phyloP scores from a whole-genome alignment of 2,329 filamentous ascomycete species.

The Stenocarpella maydis region DNA sequence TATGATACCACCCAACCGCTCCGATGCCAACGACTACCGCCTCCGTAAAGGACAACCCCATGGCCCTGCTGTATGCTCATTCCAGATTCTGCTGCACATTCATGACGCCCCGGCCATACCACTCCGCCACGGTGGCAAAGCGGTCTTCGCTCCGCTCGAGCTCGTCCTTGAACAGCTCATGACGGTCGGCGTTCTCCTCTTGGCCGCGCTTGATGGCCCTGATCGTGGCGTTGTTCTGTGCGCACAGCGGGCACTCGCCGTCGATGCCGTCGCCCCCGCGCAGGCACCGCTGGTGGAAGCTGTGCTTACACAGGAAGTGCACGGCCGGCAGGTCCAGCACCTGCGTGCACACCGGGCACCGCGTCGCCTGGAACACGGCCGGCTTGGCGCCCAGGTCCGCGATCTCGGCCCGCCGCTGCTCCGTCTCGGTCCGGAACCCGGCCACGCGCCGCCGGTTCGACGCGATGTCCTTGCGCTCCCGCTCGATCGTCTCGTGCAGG shows the following conservation, averaged over 20 bases:
- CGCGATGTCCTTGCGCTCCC: constrained; percentile 86
- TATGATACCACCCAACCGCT: neutral
- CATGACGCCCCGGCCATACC: constrained; percentile 96
- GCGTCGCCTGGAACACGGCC: constrained; percentile 86
- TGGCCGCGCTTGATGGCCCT: constrained; percentile 86
- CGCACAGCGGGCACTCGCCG: constrained; percentile 84
- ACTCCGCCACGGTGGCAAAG: constrained; percentile 92
- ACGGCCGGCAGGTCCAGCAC: constrained; percentile 87
- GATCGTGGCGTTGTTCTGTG: constrained; percentile 85
- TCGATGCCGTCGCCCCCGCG: constrained; percentile 48
- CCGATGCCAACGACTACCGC: neutral
- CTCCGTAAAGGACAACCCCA: neutral
- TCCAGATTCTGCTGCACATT: constrained; percentile 51
- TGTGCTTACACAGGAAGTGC: constrained; percentile 97
- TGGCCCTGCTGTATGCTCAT: constrained; percentile 23
- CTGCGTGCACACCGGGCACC: constrained; percentile 83
- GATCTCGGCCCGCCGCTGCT: constrained; percentile 80
- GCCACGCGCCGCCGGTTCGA: constrained; percentile 81
- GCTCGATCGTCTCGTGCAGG: constrained; percentile 85
- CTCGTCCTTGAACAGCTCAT: constrained; percentile 88
- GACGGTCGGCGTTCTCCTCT: constrained; percentile 83
- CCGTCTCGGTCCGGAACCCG: constrained; percentile 85
- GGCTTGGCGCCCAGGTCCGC: constrained; percentile 80
- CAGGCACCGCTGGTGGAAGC: constrained; percentile 92
- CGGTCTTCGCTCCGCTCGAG: constrained; percentile 79